A percentile compares a stretch with the other conserved stretches of the same genome.
phyloP scores from a whole-genome alignment of 192 early-diverging fungal genomes.

The Entophlyctis luteolus region DNA sequence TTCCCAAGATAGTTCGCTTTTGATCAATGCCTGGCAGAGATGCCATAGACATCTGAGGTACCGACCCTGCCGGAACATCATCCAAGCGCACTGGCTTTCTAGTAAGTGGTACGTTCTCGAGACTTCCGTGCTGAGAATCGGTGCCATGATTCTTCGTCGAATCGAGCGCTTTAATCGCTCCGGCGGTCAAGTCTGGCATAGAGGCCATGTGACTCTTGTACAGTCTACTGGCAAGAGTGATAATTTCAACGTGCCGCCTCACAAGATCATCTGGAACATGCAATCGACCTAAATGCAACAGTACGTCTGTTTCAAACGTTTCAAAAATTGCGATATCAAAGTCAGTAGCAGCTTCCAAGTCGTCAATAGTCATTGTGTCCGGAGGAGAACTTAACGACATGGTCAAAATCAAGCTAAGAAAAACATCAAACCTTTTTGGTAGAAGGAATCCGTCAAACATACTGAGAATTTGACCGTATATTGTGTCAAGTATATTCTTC shows the following conservation, averaged over 20 bases:
- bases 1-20: slow-evolving; percentile 21
- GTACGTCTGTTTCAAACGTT: slow-evolving; percentile 61
- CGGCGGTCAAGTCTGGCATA: slow-evolving; percentile 6
- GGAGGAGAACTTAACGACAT: slow-evolving; percentile 44
- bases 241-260: slow-evolving; percentile 30
- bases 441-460: slow-evolving; percentile 61
- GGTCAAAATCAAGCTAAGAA: neutral
- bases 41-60: too few species aligned
- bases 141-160: too few species aligned
- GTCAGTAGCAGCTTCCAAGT: slow-evolving; percentile 62
- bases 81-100: too few species aligned
- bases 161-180: too few species aligned
- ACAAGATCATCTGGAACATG: slow-evolving; percentile 60
- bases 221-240: neutral
- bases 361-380: slow-evolving; percentile 51
- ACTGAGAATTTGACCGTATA: slow-evolving; percentile 54
- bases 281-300: slow-evolving; percentile 62
- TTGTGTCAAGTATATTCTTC: slow-evolving; percentile 45
- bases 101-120: too few species aligned
- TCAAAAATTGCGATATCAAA: slow-evolving; percentile 71
- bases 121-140: too few species aligned
- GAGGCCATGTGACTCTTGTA: slow-evolving; percentile 20
- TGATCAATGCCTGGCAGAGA: too few species aligned
- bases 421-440: slow-evolving; percentile 48
- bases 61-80: too few species aligned